These are phyloP conservation scores for Lachancea dasiensis DNA, from an alignment of 805 yeast genomes.

Conservation along the genomic window DNA sequence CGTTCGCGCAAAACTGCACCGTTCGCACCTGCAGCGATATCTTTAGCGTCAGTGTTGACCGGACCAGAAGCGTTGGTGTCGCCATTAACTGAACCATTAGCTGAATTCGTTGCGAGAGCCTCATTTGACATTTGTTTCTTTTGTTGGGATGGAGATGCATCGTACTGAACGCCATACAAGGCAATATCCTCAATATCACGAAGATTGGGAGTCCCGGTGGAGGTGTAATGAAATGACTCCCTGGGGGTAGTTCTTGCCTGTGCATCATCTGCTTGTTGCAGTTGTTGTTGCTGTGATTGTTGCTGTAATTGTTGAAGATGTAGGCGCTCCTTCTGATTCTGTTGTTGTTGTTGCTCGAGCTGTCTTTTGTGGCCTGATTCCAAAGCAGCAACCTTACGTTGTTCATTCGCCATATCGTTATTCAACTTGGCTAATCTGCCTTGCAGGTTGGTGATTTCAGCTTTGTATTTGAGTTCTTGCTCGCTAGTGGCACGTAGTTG, in stretches of 20 bases:
- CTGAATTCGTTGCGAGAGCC: background rate
- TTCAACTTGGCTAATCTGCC: conserved; percentile 2
- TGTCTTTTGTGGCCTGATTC: conserved; percentile 1
- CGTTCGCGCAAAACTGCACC: conserved; percentile 24
- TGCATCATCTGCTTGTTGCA: background rate
- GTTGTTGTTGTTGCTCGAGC: background rate
- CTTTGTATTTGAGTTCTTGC: conserved; percentile 1
- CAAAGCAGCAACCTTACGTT: conserved; percentile 1
- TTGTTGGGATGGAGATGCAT: conserved; percentile 21
- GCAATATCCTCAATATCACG: conserved; percentile 32
- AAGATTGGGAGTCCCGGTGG: conserved; percentile 30
- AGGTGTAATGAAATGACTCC: conserved; percentile 1
- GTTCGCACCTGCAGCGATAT: background rate
- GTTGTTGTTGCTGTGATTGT: conserved; percentile 1
- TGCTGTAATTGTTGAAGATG: conserved; percentile 1
- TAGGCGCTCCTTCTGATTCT: background rate
- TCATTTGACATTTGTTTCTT: conserved; percentile 9
- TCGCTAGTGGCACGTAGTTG: background rate
- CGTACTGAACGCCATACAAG: conserved; percentile 26
- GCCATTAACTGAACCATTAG: background rate
- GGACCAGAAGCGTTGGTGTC: background rate
- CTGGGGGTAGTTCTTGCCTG: background rate
- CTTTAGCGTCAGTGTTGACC: background rate
- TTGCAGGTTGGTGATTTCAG: conserved; percentile 3
- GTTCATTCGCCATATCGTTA: conserved; percentile 2